A percentile compares a stretch with the other conserved stretches of the same genome.
These are phyloP conservation scores for Sisymbrium irio DNA, from an alignment of 345 rosid species.

Conservation along the genomic window DNA sequence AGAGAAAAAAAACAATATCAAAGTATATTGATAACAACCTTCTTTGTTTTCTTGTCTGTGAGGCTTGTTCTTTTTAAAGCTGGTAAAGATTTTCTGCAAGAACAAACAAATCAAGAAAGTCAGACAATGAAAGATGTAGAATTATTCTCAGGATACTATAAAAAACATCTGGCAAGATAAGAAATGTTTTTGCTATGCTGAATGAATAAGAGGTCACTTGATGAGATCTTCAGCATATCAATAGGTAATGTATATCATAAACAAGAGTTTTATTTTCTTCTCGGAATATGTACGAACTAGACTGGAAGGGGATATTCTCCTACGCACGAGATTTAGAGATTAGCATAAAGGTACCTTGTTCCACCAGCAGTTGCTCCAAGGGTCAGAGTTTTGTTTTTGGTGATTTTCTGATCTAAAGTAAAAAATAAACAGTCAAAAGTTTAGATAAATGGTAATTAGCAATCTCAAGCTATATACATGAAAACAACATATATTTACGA, in stretches of 20 bases:
- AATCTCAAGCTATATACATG: slow-evolving; percentile 8
- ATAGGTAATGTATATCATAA: background rate
- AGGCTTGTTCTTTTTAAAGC: slow-evolving; percentile 31
- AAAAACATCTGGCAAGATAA: background rate
- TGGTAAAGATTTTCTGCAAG: slow-evolving; percentile 35
- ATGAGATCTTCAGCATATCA: background rate
- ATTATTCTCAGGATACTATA: slow-evolving; percentile 11
- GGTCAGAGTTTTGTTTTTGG: slow-evolving; percentile 37
- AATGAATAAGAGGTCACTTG: slow-evolving; percentile 3
- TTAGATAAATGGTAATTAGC: slow-evolving; percentile 31
- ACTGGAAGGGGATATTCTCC: background rate
- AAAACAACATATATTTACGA: slow-evolving; percentile 20
- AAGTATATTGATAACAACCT: slow-evolving; percentile 22
- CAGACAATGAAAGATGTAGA: slow-evolving; percentile 1
- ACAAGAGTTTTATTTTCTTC: background rate
- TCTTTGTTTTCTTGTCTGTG: slow-evolving; percentile 17
- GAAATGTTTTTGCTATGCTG: background rate
- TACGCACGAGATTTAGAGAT: slow-evolving; percentile 19
- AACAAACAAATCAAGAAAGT: slow-evolving; percentile 9
- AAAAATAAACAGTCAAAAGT: slow-evolving; percentile 20
- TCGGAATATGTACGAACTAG: background rate
- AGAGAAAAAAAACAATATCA: background rate
- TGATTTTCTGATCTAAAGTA: slow-evolving; percentile 34
- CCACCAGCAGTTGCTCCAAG: slow-evolving; percentile 33
- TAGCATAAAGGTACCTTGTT: slow-evolving; percentile 44